These are phyloP conservation scores for Hypericum perforatum DNA, from an alignment of 345 rosid species.

Conservation along the genomic window DNA sequence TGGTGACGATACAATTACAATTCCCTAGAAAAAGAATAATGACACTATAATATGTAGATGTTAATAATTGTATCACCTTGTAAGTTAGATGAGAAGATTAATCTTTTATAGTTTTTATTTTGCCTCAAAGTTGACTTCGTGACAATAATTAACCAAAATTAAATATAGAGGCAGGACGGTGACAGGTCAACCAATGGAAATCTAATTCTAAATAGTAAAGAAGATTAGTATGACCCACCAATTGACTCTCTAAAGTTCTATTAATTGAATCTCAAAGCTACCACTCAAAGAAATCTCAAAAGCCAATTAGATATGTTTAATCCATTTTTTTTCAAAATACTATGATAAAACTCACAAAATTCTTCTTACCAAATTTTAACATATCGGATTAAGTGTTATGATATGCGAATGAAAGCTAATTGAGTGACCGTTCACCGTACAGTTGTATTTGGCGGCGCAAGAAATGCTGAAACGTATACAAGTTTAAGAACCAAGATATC, in stretches of 20 bases:
- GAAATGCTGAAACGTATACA: slow-evolving; percentile 7
- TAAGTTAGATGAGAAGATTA: no score
- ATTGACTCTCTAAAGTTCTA: no score
- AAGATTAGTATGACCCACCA: neutral
- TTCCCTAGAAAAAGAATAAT: neutral
- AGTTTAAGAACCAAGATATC: slow-evolving; percentile 2
- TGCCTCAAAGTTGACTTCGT: slow-evolving; percentile 18
- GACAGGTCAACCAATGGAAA: slow-evolving; percentile 6
- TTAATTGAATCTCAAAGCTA: neutral
- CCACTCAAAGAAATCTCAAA: neutral
- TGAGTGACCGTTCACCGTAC: slow-evolving; percentile 5
- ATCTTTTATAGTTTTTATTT: neutral
- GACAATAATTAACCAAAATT: no score
- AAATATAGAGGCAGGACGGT: slow-evolving; percentile 4
- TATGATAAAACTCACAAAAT: no score
- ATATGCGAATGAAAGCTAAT: slow-evolving; percentile 12
- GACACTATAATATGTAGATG: neutral
- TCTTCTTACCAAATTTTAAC: no score
- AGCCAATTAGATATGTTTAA: slow-evolving; percentile 16
- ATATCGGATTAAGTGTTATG: no score
- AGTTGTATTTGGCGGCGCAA: slow-evolving; percentile 32
- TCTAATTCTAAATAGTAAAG: neutral
- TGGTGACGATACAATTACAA: slow-evolving; percentile 18
- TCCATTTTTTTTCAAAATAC: no score
- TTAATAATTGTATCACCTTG: neutral